Conservation (phyloP, 345 rosid genomes). For the Heritiera fomes region DNA sequence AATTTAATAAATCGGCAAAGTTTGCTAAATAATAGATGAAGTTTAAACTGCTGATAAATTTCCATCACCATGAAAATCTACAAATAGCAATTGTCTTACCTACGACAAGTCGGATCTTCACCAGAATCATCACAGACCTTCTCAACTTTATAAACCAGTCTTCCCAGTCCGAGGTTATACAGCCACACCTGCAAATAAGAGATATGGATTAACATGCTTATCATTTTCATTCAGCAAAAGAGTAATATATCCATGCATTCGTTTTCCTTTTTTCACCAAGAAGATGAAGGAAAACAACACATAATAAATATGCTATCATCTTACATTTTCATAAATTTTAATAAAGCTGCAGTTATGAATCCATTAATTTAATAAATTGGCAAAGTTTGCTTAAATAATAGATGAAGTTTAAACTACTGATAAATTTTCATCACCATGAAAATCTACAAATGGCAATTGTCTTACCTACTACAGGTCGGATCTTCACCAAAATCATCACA, state of each 20-base stretch:
- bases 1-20: neutral
- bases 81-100: slow-evolving; percentile 37
- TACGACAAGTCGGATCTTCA: slow-evolving; percentile 80
- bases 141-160: slow-evolving; percentile 34
- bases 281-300: neutral
- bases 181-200: slow-evolving; percentile 55
- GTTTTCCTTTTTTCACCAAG: slow-evolving; percentile 12
- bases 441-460: neutral
- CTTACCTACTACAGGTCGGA: slow-evolving; percentile 73
- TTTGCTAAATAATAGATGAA: neutral
- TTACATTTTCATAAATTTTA: slow-evolving; percentile 3
- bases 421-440: slow-evolving; percentile 14
- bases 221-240: neutral
- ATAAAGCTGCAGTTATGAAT: neutral
- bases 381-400: neutral
- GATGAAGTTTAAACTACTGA: neutral
- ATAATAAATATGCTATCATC: neutral
- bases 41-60: neutral
- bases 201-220: neutral
- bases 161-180: slow-evolving; percentile 19
- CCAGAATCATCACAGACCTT: slow-evolving; percentile 76
- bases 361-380: neutral
- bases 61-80: slow-evolving; percentile 10
- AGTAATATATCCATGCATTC: slow-evolving; percentile 1
- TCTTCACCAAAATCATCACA: slow-evolving; percentile 89